phyloP scores from a whole-genome alignment of 1,284 basidiomycete species.

The Ustilago tritici region DNA sequence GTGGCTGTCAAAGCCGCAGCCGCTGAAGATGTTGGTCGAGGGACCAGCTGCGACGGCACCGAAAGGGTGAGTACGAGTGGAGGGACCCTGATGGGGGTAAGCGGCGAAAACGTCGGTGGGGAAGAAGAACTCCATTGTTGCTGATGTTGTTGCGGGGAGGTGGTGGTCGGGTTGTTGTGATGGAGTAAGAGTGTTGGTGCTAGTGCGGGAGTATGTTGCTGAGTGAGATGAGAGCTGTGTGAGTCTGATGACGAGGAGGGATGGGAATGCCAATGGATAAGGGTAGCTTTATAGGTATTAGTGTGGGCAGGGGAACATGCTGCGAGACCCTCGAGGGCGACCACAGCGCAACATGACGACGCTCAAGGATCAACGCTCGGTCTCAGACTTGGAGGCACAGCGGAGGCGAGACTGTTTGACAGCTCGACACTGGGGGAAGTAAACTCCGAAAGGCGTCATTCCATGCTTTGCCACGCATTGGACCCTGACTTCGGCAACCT shows the following conservation, averaged over 20 bases:
- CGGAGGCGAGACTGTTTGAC: constrained; percentile 17
- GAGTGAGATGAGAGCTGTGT: constrained; percentile 11
- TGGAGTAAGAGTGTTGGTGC: background rate
- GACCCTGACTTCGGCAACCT: constrained; percentile 31
- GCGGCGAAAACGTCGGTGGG: constrained; percentile 51
- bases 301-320: background rate
- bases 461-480: constrained; percentile 13
- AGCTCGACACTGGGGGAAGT: constrained; percentile 12
- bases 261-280: background rate
- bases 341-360: constrained; percentile 25
- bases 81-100: constrained; percentile 34
- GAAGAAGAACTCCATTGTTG: constrained; percentile 55
- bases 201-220: constrained; percentile 13
- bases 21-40: constrained; percentile 31
- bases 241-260: constrained; percentile 16
- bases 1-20: constrained; percentile 49
- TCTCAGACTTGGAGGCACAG: constrained; percentile 2
- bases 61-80: constrained; percentile 15
- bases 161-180: constrained; percentile 1
- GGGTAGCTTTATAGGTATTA: constrained; percentile 23
- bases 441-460: constrained; percentile 35
- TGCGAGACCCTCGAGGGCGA: constrained; percentile 2
- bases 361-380: constrained; percentile 4
- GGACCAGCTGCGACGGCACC: constrained; percentile 20
- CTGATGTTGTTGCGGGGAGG: background rate